phyloP scores from a whole-genome alignment of 106 monocot genomes.

The Phalaenopsis aphrodite region DNA sequence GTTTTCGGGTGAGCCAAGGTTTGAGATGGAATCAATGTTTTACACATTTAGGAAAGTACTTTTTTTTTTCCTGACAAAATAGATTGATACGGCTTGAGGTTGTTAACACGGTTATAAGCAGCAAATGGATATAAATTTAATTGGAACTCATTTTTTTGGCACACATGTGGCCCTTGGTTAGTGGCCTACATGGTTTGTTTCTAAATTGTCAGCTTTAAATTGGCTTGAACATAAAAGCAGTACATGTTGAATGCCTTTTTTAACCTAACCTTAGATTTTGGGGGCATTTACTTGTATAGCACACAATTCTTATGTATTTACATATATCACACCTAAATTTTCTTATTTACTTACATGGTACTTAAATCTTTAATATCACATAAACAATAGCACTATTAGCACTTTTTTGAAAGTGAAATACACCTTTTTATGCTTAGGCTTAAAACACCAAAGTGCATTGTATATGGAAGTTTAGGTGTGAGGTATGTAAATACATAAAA shows the following conservation, averaged over 20 bases:
- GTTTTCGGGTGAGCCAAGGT: neutral
- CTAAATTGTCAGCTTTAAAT: neutral
- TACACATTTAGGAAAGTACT: neutral
- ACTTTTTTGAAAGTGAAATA: too few relatives aligned
- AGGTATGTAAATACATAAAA: too few relatives aligned
- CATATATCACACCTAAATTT: too few relatives aligned
- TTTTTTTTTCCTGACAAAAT: neutral
- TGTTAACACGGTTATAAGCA: neutral
- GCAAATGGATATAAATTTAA: neutral
- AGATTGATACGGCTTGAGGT: neutral
- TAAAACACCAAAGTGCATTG: too few relatives aligned
- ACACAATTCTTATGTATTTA: too few relatives aligned
- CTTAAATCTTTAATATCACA: too few relatives aligned
- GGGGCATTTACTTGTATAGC: too few relatives aligned
- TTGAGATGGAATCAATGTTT: neutral
- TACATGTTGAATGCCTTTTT: neutral
- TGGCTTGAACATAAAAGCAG: neutral
- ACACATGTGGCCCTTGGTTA: neutral
- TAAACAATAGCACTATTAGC: too few relatives aligned
- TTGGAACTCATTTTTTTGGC: neutral
- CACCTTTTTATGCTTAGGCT: too few relatives aligned
- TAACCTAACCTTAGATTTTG: neutral
- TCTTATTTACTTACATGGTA: too few relatives aligned
- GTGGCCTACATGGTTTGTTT: neutral
- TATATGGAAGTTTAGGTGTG: too few relatives aligned